These are phyloP conservation scores for Penicillium sp. DNA, from an alignment of 2,329 filamentous ascomycete species.

Conservation along the genomic window DNA sequence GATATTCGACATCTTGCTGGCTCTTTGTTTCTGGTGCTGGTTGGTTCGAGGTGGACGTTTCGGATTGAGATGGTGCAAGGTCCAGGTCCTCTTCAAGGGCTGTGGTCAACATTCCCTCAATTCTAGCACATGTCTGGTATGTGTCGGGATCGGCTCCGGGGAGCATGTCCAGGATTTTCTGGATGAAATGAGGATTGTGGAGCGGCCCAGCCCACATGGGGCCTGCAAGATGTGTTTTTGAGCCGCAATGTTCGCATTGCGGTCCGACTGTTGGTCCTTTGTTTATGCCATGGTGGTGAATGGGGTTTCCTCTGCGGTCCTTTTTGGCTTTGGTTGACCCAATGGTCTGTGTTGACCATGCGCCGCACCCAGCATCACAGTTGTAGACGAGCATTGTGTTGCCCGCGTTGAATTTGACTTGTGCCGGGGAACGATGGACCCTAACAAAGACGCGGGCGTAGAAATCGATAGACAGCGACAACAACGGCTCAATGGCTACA, in stretches of 20 bases:
- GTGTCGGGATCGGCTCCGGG: conserved; percentile 62
- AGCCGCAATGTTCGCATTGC: conserved; percentile 76
- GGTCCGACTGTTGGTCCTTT: conserved; percentile 64
- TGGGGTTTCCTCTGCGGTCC: conserved; percentile 67
- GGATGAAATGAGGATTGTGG: conserved; percentile 79
- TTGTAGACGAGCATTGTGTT: conserved; percentile 93
- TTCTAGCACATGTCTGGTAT: conserved; percentile 75
- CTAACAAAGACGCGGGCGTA: conserved; percentile 87
- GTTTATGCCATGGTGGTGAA: conserved; percentile 74
- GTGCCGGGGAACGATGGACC: conserved; percentile 71
- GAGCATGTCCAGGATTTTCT: conserved; percentile 69
- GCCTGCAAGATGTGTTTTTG: conserved; percentile 80
- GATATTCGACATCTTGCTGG: conserved; percentile 13
- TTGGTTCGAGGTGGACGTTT: not conserved
- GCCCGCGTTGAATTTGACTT: conserved; percentile 84
- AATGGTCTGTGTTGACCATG: conserved; percentile 79
- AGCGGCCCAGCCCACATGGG: conserved; percentile 94
- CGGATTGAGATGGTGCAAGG: conserved; percentile 19
- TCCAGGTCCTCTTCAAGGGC: conserved; percentile 69
- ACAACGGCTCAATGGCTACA: conserved; percentile 79
- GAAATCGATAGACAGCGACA: conserved; percentile 94
- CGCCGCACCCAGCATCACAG: conserved; percentile 86
- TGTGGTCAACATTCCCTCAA: conserved; percentile 87
- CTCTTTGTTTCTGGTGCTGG: not conserved
- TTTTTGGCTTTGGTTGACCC: conserved; percentile 63